Conservation (phyloP, 768 basidiomycete genomes). For the Chiua virens region DNA sequence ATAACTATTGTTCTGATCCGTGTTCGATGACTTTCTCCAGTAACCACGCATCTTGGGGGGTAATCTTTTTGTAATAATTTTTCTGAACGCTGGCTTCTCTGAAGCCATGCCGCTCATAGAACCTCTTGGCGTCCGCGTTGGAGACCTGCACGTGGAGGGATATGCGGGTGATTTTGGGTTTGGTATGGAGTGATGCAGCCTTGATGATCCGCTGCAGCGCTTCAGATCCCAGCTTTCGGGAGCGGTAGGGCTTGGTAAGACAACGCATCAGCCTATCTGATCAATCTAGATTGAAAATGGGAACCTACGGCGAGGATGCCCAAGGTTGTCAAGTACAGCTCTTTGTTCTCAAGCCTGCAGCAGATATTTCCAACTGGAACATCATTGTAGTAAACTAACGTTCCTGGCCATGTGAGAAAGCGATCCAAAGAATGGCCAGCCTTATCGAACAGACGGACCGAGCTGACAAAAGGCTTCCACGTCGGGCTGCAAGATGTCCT, state of each 20-base stretch:
- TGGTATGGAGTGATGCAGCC: conserved; percentile 57
- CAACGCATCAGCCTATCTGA: conserved; percentile 14
- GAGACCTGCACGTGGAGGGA: conserved; percentile 89
- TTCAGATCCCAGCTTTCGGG: conserved; percentile 70
- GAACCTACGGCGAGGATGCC: conserved; percentile 79
- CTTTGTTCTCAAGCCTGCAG: conserved; percentile 73
- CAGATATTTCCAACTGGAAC: conserved; percentile 88
- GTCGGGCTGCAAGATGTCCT: conserved; percentile 72
- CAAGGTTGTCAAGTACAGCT: conserved; percentile 85
- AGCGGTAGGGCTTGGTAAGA: conserved; percentile 73
- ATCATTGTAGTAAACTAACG: conserved; percentile 88
- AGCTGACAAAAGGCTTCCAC: conserved; percentile 88
- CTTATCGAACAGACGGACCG: conserved; percentile 49
- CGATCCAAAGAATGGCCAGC: conserved; percentile 5
- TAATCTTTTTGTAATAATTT: conserved; percentile 89
- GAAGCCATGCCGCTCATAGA: conserved; percentile 87
- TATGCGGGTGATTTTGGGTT: conserved; percentile 65
- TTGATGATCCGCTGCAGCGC: conserved; percentile 66
- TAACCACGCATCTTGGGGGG: conserved; percentile 84
- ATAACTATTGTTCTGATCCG: conserved; percentile 24
- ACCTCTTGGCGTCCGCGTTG: conserved; percentile 71
- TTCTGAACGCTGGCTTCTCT: conserved; percentile 60
- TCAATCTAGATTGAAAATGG: conserved; percentile 6
- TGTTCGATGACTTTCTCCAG: conserved; percentile 59
- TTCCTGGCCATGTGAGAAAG: conserved; percentile 27